Evolutionary conservation across 352 stramenopile species (phyloP).

Genomic region (Globisporangium alternatum): DNA sequence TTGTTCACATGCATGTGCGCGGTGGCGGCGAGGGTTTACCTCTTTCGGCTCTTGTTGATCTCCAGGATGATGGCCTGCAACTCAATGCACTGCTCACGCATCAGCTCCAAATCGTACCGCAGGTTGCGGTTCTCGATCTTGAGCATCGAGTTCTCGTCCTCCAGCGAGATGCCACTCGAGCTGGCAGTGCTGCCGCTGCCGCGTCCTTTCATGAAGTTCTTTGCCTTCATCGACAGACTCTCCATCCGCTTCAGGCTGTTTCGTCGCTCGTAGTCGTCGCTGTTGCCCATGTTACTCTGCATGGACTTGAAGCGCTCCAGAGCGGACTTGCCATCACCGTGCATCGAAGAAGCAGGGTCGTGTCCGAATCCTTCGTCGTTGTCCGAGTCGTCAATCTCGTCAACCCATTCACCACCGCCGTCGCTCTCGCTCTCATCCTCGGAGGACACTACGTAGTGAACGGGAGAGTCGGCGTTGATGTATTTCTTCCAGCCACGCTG

Average conservation of each 20-base stretch:
- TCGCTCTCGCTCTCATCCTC: constrained; percentile 44
- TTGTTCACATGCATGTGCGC: constrained; percentile 7
- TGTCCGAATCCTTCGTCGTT: constrained; percentile 51
- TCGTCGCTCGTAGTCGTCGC: constrained; percentile 28
- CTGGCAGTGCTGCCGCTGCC: constrained; percentile 57
- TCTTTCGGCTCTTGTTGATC: constrained; percentile 89
- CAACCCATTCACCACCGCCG: constrained; percentile 40
- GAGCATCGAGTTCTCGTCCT: constrained; percentile 87
- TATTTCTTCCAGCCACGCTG: constrained; percentile 66
- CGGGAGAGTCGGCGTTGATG: constrained; percentile 29
- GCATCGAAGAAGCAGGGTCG: constrained; percentile 20
- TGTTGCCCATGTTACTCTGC: constrained; percentile 36
- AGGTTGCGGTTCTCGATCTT: constrained; percentile 87
- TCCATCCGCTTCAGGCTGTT: constrained; percentile 70
- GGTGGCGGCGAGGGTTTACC: constrained; percentile 27
- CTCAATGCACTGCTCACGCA: constrained; percentile 88
- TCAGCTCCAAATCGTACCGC: constrained; percentile 86
- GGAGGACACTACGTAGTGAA: constrained; percentile 29
- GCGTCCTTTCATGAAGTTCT: constrained; percentile 64
- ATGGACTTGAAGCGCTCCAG: constrained; percentile 68
- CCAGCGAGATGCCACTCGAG: constrained; percentile 64
- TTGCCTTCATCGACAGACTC: constrained; percentile 62
- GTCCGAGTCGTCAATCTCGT: constrained; percentile 45
- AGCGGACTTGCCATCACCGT: constrained; percentile 39
- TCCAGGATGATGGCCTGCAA: constrained; percentile 86